These are phyloP conservation scores for Neltuma alba DNA, from an alignment of 306 rosid genomes.

Conservation along the genomic window DNA sequence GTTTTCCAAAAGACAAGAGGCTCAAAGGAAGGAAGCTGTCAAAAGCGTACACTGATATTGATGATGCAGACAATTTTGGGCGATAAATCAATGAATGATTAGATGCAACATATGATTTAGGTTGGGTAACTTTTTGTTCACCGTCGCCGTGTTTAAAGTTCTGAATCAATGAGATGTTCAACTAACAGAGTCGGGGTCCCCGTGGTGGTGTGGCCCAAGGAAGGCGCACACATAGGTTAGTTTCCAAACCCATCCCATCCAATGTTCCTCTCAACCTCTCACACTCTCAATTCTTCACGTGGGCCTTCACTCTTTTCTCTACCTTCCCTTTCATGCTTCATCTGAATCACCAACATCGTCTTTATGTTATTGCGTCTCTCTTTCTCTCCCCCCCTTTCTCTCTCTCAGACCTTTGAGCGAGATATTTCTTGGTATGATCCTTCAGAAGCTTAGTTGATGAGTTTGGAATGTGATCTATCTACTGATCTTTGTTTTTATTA, in stretches of 20 bases:
- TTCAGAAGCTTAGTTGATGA: background rate
- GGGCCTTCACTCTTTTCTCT: slow-evolving; percentile 44
- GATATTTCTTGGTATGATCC: slow-evolving; percentile 26
- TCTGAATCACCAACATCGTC: slow-evolving; percentile 38
- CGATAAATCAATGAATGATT: background rate
- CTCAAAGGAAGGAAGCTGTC: background rate
- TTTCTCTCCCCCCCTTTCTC: slow-evolving; percentile 38
- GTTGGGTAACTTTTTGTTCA: slow-evolving; percentile 1
- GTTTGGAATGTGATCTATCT: background rate
- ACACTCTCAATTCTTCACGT: slow-evolving; percentile 23
- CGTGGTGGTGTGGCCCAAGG: slow-evolving; percentile 8
- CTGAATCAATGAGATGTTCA: background rate
- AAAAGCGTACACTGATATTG: background rate
- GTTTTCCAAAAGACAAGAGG: background rate
- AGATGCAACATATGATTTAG: too few species aligned
- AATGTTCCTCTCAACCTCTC: slow-evolving; percentile 45
- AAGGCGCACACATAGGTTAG: slow-evolving; percentile 31
- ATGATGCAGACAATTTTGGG: background rate
- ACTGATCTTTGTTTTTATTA: slow-evolving; percentile 24
- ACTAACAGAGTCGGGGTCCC: background rate
- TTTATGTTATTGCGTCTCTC: slow-evolving; percentile 14
- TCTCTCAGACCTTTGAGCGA: background rate
- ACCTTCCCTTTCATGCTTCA: slow-evolving; percentile 30
- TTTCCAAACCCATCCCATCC: slow-evolving; percentile 41
- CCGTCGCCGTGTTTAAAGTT: background rate